These are phyloP conservation scores for Ogataea polymorpha DNA, from an alignment of 805 yeast genomes.

Conservation along the genomic window DNA sequence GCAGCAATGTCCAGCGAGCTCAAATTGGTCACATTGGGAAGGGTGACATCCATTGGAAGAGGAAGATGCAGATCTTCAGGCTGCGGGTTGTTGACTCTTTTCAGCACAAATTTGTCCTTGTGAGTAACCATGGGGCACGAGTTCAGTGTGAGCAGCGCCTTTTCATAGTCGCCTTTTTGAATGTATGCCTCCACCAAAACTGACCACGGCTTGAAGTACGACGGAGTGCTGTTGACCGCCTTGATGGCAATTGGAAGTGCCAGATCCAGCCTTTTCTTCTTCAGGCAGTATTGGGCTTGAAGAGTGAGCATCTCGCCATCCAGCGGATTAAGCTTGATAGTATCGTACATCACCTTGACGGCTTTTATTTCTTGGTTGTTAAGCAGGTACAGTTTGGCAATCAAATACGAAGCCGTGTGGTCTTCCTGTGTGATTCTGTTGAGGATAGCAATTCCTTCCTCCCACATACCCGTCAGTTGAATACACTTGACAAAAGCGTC, in stretches of 20 bases:
- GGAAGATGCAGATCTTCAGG: conserved; percentile 67
- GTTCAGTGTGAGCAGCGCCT: conserved; percentile 68
- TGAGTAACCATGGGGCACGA: conserved; percentile 81
- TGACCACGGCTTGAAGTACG: conserved; percentile 75
- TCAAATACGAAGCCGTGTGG: conserved; percentile 54
- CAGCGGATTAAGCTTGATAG: conserved; percentile 47
- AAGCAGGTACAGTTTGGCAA: conserved; percentile 50
- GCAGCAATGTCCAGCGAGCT: conserved; percentile 61
- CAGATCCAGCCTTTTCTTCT: conserved; percentile 50
- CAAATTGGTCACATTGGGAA: conserved; percentile 65
- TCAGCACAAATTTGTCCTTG: conserved; percentile 61
- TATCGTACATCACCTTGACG: conserved; percentile 47
- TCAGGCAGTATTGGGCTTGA: conserved; percentile 56
- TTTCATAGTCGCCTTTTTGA: conserved; percentile 60
- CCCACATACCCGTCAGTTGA: conserved; percentile 62
- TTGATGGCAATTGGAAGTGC: conserved; percentile 58
- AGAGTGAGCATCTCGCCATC: conserved; percentile 52
- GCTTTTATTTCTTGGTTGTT: conserved; percentile 61
- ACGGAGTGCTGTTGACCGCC: conserved; percentile 71
- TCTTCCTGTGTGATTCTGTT: conserved; percentile 48
- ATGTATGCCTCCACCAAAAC: conserved; percentile 62
- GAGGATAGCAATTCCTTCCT: conserved; percentile 58
- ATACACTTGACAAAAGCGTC: conserved; percentile 69
- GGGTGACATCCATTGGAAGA: conserved; percentile 67
- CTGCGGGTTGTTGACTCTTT: conserved; percentile 54